phyloP scores from a whole-genome alignment of 108 stramenopile genomes.

The Cyclostephanos tholiformis region DNA sequence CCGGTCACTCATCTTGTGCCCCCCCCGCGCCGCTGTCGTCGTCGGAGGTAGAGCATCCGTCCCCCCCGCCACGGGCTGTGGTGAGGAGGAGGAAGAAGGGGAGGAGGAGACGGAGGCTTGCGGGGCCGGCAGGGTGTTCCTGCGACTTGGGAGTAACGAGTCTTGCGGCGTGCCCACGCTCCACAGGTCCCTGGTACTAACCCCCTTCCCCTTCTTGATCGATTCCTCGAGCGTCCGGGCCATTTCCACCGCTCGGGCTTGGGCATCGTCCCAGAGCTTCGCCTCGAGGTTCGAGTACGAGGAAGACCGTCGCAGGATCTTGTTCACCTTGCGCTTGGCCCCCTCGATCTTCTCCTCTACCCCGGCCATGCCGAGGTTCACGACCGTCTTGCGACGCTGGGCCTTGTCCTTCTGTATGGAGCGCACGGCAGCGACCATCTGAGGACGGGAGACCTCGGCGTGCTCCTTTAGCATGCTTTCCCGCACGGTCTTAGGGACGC shows the following conservation, averaged over 20 bases:
- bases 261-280: constrained; percentile 44
- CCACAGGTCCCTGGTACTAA: constrained; percentile 24
- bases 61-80: too few relatives aligned
- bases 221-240: constrained; percentile 40
- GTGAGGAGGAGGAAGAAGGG: too few relatives aligned
- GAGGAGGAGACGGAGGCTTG: too few relatives aligned
- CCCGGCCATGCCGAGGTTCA: constrained; percentile 56
- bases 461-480: constrained; percentile 65
- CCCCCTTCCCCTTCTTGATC: constrained; percentile 31
- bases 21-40: too few relatives aligned
- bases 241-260: constrained; percentile 36
- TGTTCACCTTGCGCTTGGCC: constrained; percentile 22
- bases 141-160: constrained; percentile 14
- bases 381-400: constrained; percentile 69
- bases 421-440: constrained; percentile 69
- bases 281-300: constrained; percentile 26
- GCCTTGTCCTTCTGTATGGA: constrained; percentile 59
- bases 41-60: too few relatives aligned
- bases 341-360: constrained; percentile 57
- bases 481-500: constrained; percentile 62
- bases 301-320: constrained; percentile 1
- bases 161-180: constrained; percentile 30
- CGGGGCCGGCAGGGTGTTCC: background rate
- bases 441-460: constrained; percentile 56
- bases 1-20: too few relatives aligned